These are phyloP conservation scores for Penicillium pulvis DNA, from an alignment of 495 filamentous ascomycete genomes.

Conservation along the genomic window DNA sequence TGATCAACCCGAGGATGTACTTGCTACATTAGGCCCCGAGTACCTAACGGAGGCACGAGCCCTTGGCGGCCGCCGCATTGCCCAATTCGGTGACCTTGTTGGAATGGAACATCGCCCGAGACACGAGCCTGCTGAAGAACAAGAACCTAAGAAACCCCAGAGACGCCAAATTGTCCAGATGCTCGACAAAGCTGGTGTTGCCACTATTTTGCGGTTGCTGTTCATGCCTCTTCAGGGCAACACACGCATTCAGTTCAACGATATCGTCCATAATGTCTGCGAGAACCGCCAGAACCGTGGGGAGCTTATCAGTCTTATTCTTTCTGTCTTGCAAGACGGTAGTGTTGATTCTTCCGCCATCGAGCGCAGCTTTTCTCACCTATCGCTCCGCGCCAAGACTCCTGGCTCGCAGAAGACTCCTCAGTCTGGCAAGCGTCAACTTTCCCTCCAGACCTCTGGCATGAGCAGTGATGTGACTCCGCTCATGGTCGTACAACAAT, in stretches of 20 bases:
- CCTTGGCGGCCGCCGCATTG: slow-evolving; percentile 60
- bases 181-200: slow-evolving; percentile 93
- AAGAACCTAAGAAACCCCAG: slow-evolving; percentile 65
- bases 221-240: slow-evolving; percentile 89
- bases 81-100: slow-evolving; percentile 58
- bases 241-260: slow-evolving; percentile 76
- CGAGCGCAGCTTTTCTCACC: slow-evolving; percentile 89
- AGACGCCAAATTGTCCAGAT: slow-evolving; percentile 87
- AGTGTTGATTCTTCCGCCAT: slow-evolving; percentile 90
- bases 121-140: slow-evolving; percentile 40
- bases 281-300: slow-evolving; percentile 92
- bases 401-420: slow-evolving; percentile 76
- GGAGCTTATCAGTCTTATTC: slow-evolving; percentile 89
- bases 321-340: slow-evolving; percentile 96
- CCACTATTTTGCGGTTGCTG: slow-evolving; percentile 92
- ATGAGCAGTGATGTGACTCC: slow-evolving; percentile 80
- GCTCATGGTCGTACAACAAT: slow-evolving; percentile 93
- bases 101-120: slow-evolving; percentile 49
- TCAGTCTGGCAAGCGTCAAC: slow-evolving; percentile 69
- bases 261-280: slow-evolving; percentile 84
- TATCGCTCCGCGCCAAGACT: slow-evolving; percentile 89
- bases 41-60: slow-evolving; percentile 84
- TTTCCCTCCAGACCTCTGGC: slow-evolving; percentile 57
- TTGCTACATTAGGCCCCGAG: slow-evolving; percentile 82
- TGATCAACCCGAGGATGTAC: slow-evolving; percentile 86